Evolutionary conservation across 2,329 filamentous ascomycete species (phyloP).

Genomic region (Cladosporium cucumerinum): DNA sequence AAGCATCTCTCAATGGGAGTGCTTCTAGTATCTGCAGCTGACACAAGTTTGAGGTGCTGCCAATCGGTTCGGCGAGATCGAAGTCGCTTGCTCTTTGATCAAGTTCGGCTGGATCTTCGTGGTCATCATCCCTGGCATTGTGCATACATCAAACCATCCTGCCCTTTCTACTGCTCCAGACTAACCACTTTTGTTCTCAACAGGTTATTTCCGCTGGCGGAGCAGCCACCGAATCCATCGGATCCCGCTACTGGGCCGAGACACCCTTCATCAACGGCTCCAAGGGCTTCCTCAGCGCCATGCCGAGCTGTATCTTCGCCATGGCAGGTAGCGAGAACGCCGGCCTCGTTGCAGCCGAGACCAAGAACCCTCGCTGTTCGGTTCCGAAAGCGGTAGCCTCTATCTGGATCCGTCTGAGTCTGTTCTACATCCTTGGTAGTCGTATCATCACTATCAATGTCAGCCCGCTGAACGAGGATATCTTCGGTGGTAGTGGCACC

Average conservation of each 20-base stretch:
- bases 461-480: conserved; percentile 44
- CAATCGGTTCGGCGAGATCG: conserved; percentile 29
- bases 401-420: conserved; percentile 47
- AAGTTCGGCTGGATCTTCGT: conserved; percentile 84
- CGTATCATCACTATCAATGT: conserved; percentile 72
- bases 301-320: conserved; percentile 73
- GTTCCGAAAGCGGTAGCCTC: conserved; percentile 81
- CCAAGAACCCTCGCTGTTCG: conserved; percentile 74
- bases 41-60: conserved; percentile 15
- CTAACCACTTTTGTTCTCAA: background rate
- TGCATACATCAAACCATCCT: conserved; percentile 40
- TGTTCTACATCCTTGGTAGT: conserved; percentile 58
- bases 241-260: conserved; percentile 69
- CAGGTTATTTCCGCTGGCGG: conserved; percentile 70
- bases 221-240: conserved; percentile 71
- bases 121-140: conserved; percentile 83
- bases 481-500: conserved; percentile 54
- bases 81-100: conserved; percentile 42
- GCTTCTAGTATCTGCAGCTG: background rate
- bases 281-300: conserved; percentile 75
- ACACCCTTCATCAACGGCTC: conserved; percentile 84
- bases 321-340: conserved; percentile 75
- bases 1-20: background rate
- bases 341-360: conserved; percentile 73
- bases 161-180: background rate